Base-by-base conservation (phyloP, 2,329 filamentous ascomycete species). In the Raffaelea deltoideospora region DNA sequence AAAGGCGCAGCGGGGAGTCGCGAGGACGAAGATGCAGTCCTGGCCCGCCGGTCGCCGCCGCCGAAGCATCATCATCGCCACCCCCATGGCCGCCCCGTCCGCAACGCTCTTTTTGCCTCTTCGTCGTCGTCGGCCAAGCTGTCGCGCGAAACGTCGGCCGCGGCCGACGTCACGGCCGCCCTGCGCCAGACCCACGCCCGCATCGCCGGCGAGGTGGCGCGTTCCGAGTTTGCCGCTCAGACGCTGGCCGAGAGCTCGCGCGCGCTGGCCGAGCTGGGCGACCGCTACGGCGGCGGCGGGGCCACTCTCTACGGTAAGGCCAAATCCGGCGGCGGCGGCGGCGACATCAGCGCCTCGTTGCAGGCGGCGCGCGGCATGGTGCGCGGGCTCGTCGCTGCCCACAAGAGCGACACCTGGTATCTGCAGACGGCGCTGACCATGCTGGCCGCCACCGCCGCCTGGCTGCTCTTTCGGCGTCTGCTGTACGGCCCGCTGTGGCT, bases 401-500 rank as follows among this genome's bases (percentile, higher is more conserved):
- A 92, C 53, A 98, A 98, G 66, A 90, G 80, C 45, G 90, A 98
- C 53, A 95, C 87, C 3, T 98, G 90, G 90, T 98, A 98, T 54
- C 70, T 98, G 24, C 81, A 90, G 58, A 92, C 83, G 27, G 76
- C 87, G 3, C 76, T 96, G 46, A 92, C 87, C 53, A 67, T 95
- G 47, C 69, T 96, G 14, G 51, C 80, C 18, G 71, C 61, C 6
- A 95, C 86, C 1, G 75, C 87, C 30, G 66, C 64, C 22, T 98
- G 90, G 90, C 67, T 98, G 8, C 53, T 94, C 7, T 95, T 92
- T 51, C 67, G 90, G 21, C 66, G 90, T 31, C 64, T 88, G 29
- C 52, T 98, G 8, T 98, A 92, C 60, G 88, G 90, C 0, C 90
- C 90, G 2, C 57, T 84, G 39, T 92, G 83, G 78, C 90, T 85